These are phyloP conservation scores for Geotrichum australiense DNA, from an alignment of 1,139 yeast species.

Conservation along the genomic window DNA sequence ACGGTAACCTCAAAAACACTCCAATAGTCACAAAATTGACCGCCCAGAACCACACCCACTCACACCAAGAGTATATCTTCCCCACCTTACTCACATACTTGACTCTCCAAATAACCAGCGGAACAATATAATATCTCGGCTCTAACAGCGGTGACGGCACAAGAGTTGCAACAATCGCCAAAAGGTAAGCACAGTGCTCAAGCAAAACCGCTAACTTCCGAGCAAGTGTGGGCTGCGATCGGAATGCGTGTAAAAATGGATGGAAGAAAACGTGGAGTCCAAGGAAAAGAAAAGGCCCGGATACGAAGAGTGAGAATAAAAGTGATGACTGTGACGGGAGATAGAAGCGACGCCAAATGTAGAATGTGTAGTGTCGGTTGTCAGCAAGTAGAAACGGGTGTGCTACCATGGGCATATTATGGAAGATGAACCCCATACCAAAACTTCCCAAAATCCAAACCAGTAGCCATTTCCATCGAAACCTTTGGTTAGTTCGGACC, in stretches of 20 bases:
- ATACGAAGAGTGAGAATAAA: constrained; percentile 8
- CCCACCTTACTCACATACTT: constrained; percentile 37
- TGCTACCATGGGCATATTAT: constrained; percentile 33
- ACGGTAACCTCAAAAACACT: constrained; percentile 56
- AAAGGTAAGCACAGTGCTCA: not conserved
- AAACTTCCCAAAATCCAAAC: not conserved
- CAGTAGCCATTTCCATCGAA: not conserved
- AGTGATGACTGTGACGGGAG: constrained; percentile 25
- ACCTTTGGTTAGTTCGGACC: not conserved
- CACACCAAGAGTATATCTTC: constrained; percentile 33
- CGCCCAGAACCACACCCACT: constrained; percentile 52
- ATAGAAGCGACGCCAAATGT: constrained; percentile 58
- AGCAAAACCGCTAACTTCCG: no score
- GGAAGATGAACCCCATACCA: not conserved
- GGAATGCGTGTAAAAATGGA: not conserved
- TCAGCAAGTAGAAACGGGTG: constrained; percentile 94
- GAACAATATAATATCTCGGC: constrained; percentile 84
- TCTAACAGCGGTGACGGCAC: constrained; percentile 90
- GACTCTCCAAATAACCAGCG: constrained; percentile 65
- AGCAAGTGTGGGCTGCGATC: not conserved
- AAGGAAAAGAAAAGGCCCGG: constrained; percentile 12
- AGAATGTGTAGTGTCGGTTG: constrained; percentile 88
- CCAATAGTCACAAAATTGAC: constrained; percentile 48
- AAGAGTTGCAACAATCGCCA: constrained; percentile 52
- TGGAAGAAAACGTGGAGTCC: constrained; percentile 13